Conservation (phyloP, 441 rosid species). For the Corymbia citriodora region DNA sequence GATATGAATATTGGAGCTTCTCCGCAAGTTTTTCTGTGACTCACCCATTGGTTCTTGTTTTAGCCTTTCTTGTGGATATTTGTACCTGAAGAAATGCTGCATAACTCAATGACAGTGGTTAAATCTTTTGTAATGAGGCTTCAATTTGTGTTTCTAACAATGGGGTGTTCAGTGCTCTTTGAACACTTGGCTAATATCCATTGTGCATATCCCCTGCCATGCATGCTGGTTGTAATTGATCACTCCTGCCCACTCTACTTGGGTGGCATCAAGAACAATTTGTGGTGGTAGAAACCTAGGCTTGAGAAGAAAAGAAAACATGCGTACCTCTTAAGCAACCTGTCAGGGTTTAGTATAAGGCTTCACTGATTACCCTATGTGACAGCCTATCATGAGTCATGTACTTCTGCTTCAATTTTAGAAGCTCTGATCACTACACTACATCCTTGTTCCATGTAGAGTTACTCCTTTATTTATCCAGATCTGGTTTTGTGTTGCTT, state of each 20-base stretch:
- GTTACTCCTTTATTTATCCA: background rate
- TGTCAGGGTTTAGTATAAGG: background rate
- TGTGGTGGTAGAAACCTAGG: background rate
- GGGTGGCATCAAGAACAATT: background rate
- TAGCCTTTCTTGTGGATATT: background rate
- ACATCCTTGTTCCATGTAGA: background rate
- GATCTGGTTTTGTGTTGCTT: background rate
- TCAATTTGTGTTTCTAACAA: background rate
- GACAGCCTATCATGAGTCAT: background rate
- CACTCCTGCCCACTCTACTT: background rate
- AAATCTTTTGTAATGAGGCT: background rate
- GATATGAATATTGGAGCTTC: background rate
- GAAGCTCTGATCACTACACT: background rate
- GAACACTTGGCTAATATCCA: background rate
- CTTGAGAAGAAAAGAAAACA: background rate
- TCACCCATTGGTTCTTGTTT: background rate
- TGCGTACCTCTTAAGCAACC: background rate
- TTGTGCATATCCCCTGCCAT: background rate
- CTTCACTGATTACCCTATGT: background rate
- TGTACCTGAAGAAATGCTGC: background rate
- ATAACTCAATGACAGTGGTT: background rate
- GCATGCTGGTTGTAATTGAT: background rate
- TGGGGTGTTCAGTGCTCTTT: background rate
- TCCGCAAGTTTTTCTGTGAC: background rate
- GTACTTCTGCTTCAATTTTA: background rate